Evolutionary conservation across 495 filamentous ascomycete species (phyloP).

Genomic region (Pyrenula aspistea): DNA sequence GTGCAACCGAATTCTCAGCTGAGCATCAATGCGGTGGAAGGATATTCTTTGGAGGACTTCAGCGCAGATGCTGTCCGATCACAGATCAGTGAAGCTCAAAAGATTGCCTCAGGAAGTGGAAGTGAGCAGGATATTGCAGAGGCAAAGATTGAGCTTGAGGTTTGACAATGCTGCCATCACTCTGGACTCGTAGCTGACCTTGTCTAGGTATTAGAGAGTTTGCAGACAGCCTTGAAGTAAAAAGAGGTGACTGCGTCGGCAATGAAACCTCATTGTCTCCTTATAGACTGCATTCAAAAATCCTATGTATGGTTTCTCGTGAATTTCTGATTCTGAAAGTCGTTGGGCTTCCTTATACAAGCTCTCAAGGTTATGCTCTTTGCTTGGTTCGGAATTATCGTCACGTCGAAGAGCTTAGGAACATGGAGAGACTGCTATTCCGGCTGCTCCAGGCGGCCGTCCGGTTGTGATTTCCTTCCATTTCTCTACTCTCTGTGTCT

Average conservation of each 20-base stretch:
- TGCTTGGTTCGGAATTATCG: background rate
- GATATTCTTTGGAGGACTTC: conserved; percentile 89
- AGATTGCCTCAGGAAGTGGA: conserved; percentile 79
- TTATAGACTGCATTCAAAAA: background rate
- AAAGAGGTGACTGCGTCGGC: conserved; percentile 1
- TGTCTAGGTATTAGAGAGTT: conserved; percentile 54
- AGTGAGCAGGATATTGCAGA: conserved; percentile 97
- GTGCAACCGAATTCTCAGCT: conserved; percentile 90
- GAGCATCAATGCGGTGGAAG: conserved; percentile 97
- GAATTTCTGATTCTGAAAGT: background rate
- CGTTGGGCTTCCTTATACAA: background rate
- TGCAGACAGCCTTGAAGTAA: conserved; percentile 68
- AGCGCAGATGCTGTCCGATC: conserved; percentile 68
- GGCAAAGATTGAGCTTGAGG: conserved; percentile 98
- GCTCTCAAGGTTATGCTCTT: background rate
- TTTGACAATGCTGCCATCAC: conserved; percentile 24
- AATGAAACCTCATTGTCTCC: background rate
- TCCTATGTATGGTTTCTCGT: background rate
- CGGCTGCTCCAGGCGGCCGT: too few relatives aligned
- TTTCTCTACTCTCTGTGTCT: too few relatives aligned
- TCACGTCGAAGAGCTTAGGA: too few relatives aligned
- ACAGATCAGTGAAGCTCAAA: conserved; percentile 87
- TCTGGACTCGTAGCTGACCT: conserved; percentile 10
- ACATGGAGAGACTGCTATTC: too few relatives aligned
- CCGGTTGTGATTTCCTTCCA: too few relatives aligned